Conservation (phyloP, 495 filamentous ascomycete species). For the Lophiotrema nucula region DNA sequence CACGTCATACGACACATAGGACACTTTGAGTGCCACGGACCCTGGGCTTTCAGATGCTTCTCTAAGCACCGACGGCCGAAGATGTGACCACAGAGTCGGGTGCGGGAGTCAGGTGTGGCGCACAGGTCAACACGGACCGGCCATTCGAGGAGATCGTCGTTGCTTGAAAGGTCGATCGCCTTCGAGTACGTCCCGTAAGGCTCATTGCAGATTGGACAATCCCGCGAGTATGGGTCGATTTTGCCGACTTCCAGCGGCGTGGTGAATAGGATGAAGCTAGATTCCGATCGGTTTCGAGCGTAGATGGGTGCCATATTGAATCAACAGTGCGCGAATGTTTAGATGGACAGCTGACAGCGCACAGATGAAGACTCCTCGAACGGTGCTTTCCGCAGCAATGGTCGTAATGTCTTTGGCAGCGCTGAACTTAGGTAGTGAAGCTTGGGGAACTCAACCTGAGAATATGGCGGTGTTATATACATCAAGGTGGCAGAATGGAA, state of each 20-base stretch:
- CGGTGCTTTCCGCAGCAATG: neutral
- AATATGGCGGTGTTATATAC: too few species aligned
- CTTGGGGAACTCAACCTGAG: neutral
- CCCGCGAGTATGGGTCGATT: neutral
- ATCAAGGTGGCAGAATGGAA: too few species aligned
- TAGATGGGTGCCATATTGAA: too few species aligned
- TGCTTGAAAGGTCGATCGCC: neutral
- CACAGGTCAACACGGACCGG: neutral
- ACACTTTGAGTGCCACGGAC: neutral
- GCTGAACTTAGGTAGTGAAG: neutral
- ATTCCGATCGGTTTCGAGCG: too few species aligned
- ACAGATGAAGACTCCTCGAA: too few species aligned
- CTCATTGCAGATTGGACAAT: constrained; percentile 3
- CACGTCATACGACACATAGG: neutral
- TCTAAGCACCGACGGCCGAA: neutral
- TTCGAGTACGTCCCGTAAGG: neutral
- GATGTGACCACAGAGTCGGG: neutral
- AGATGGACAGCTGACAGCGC: too few species aligned
- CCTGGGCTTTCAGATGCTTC: neutral
- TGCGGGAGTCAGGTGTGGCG: neutral
- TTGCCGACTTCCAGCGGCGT: neutral
- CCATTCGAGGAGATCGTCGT: neutral
- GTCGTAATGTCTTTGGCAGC: neutral
- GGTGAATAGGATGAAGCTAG: neutral
- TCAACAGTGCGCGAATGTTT: too few species aligned